phyloP scores from a whole-genome alignment of 371 early-diverging fungal species.

The Blakeslea trispora region DNA sequence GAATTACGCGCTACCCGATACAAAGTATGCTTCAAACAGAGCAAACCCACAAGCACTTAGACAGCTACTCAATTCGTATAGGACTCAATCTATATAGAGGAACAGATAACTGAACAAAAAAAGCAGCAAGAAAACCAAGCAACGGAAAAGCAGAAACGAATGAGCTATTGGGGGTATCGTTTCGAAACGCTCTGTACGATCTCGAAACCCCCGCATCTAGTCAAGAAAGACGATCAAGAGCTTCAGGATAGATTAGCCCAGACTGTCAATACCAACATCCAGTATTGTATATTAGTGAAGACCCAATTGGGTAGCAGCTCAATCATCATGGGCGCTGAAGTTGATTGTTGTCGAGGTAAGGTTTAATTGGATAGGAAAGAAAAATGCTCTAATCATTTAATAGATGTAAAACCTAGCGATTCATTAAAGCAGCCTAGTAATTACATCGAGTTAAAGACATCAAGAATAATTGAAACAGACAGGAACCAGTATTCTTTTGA shows the following conservation, averaged over 20 bases:
- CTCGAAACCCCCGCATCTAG: slow-evolving; percentile 47
- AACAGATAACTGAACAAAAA: slow-evolving; percentile 62
- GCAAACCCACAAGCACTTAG: background rate
- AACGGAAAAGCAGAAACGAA: slow-evolving; percentile 60
- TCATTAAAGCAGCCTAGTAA: slow-evolving; percentile 43
- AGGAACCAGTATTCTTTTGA: slow-evolving; percentile 65
- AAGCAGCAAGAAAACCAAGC: slow-evolving; percentile 34
- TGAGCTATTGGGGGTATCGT: slow-evolving; percentile 80
- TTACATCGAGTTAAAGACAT: slow-evolving; percentile 92
- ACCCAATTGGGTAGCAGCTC: slow-evolving; percentile 71
- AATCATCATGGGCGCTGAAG: slow-evolving; percentile 89
- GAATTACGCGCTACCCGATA: slow-evolving; percentile 74
- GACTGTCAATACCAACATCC: slow-evolving; percentile 78
- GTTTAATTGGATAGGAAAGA: too few relatives aligned
- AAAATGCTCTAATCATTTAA: background rate
- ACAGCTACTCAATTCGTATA: background rate
- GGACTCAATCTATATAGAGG: slow-evolving; percentile 76
- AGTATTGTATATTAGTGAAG: slow-evolving; percentile 86
- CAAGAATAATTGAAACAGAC: slow-evolving; percentile 59
- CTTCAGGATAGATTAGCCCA: slow-evolving; percentile 39
- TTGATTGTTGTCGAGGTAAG: slow-evolving; percentile 77
- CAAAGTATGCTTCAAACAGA: slow-evolving; percentile 45
- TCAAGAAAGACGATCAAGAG: slow-evolving; percentile 39
- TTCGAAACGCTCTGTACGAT: slow-evolving; percentile 72
- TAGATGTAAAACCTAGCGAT: slow-evolving; percentile 42